A percentile compares a stretch with the other conserved stretches of the same genome.
Evolutionary conservation across 2,329 filamentous ascomycete species (phyloP).

Genomic region (Fusarium sp.): DNA sequence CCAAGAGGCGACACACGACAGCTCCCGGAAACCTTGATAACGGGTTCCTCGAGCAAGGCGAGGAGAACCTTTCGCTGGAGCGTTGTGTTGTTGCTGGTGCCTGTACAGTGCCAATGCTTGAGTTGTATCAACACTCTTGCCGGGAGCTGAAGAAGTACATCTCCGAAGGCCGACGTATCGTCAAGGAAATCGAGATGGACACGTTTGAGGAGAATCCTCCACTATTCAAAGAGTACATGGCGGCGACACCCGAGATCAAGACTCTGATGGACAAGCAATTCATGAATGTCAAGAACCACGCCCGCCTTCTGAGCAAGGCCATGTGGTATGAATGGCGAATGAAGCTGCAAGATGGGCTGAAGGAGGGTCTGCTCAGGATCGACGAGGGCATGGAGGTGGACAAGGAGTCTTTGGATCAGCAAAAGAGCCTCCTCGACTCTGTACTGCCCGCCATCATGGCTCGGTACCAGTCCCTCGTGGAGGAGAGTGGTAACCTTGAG

Average conservation of each 20-base stretch:
- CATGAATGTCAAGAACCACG: constrained; percentile 95
- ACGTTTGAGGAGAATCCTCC: constrained; percentile 91
- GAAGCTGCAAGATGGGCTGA: constrained; percentile 84
- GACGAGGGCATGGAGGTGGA: constrained; percentile 82
- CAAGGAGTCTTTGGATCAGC: constrained; percentile 72
- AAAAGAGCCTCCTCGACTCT: constrained; percentile 75
- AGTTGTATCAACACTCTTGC: constrained; percentile 95
- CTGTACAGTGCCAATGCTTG: constrained; percentile 91
- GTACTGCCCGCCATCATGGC: constrained; percentile 74
- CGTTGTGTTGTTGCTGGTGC: constrained; percentile 88
- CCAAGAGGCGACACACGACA: constrained; percentile 88
- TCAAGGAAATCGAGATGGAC: constrained; percentile 90
- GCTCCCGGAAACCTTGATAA: constrained; percentile 65
- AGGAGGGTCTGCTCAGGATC: constrained; percentile 82
- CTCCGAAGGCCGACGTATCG: constrained; percentile 88
- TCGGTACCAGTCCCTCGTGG: constrained; percentile 70
- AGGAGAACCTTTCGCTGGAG: constrained; percentile 73
- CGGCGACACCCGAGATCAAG: constrained; percentile 85
- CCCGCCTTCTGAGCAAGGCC: constrained; percentile 89
- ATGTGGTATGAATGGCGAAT: constrained; percentile 99
- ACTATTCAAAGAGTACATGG: constrained; percentile 91
- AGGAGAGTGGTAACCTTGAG: constrained; percentile 76
- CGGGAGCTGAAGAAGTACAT: constrained; percentile 98
- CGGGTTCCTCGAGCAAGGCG: constrained; percentile 53
- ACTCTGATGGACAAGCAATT: constrained; percentile 95